Evolutionary conservation across 2,329 filamentous ascomycete genomes (phyloP), one percentile per base, ranked within the genome.

Genomic region (Calonectria crousiana): DNA sequence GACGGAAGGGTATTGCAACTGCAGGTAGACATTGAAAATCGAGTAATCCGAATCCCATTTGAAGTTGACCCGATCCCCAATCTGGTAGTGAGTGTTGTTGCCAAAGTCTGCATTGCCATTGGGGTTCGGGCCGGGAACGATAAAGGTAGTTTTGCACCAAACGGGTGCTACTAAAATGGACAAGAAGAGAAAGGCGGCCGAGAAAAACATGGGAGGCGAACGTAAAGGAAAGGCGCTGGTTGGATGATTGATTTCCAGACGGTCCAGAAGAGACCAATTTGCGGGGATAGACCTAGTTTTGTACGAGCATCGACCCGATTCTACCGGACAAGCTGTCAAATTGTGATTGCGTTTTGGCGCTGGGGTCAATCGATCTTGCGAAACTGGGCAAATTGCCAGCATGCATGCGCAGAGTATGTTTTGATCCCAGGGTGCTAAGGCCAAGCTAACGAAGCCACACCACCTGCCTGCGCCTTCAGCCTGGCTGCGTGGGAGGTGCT

Each of bases 391-490:
- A 62, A 41, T 36, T 36, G 34, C 28, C 34, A 62, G 26, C 34
- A 41, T 23, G 56, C 23, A 62, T 23, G 56, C 23, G 41, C 14
- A 38, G 34, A 62, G 38, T 6, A 62, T 62, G 34, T 41, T 62
- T 18, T 41, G 23, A 26, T 28, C 18, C 34, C 14, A 28, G 26
- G 38, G 18, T 3, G 3, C 56, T 30, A 41, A 14, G 8, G 8
- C 14, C 56, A 41, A 28, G 36, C 56, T 62, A 62, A 41, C 26
- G 36, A 23, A 62, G 56, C 56, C 56, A 62, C 56, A 18, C 56
- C 56, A 62, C 34, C 41, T 41, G 18, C 56, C 56, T 62, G 56
- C 56, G 56, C 56, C 56, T 62, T 62, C 14, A 62, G 56, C 23
- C 56, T 28, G 23, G 23, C 6, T 41, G 4, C 14, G 26, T 20